Base-by-base conservation (phyloP, 2,329 filamentous ascomycete genomes). In the Talaromyces sp. region DNA sequence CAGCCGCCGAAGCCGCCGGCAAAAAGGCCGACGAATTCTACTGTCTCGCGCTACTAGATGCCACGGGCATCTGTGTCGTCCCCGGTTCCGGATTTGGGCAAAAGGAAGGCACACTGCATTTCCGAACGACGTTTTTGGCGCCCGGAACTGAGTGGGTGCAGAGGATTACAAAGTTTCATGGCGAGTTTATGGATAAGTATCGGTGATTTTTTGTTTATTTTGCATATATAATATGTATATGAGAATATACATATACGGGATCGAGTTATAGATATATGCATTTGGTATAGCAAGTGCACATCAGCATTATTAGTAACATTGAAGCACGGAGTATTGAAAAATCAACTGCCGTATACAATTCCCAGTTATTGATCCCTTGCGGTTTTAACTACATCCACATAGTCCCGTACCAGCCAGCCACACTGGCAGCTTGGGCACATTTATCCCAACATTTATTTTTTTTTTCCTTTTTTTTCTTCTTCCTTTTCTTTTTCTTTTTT, bases 71-170 rank as follows among this genome's bases (percentile, higher is more conserved):
- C 61, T 99, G 95, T 70, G 89, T 97, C 58, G 92, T 99, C 2
- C 89, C 95, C 1, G 95, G 95, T 51, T 89, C 86, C 60, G 95
- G 95, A 0, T 99, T 99, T 72, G 95, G 95, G 6, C 95, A 99
- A 81, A 93, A 89, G 78, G 89, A 95, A 70, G 89, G 88, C 69
- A 95, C 90, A 0, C 81, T 95, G 70, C 95, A 99, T 80, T 96
- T 99, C 84, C 84, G 95, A 64, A 99, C 95, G 4, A 99, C 95
- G 0, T 99, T 99, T 83, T 81, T 99, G 46, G 93, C 95, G 0
- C 95, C 95, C 0, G 95, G 95, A 14, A 98, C 93, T 1, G 93
- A 96, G 69, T 99, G 95, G 95, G 88, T 96, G 7, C 86, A 88
- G 55, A 84, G 88, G 66, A 91, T 98, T 68, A 85, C 89, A 68